Conservation (phyloP, 768 basidiomycete genomes). For the Boletus subcaerulescens region DNA sequence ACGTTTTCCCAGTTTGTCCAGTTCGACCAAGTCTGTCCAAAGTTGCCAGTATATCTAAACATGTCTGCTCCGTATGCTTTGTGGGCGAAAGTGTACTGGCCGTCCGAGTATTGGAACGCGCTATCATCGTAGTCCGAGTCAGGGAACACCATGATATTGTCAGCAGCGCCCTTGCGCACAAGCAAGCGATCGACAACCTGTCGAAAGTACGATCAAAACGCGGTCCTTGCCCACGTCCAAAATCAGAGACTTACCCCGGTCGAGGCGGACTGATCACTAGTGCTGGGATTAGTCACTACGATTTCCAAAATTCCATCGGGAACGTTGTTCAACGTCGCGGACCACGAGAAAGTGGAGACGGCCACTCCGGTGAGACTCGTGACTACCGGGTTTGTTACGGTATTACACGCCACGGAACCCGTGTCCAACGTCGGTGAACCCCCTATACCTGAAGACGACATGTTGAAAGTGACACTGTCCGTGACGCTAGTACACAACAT, state of each 20-base stretch:
- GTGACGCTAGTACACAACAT: slow-evolving; percentile 79
- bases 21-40: slow-evolving; percentile 76
- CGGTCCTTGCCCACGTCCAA: background rate
- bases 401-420: slow-evolving; percentile 43
- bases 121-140: slow-evolving; percentile 69
- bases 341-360: slow-evolving; percentile 68
- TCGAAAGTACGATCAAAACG: slow-evolving; percentile 4
- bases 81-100: slow-evolving; percentile 76
- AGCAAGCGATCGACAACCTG: slow-evolving; percentile 74
- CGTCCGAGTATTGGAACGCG: slow-evolving; percentile 55
- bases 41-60: slow-evolving; percentile 86
- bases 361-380: slow-evolving; percentile 52
- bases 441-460: slow-evolving; percentile 66
- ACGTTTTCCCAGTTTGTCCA: slow-evolving; percentile 80
- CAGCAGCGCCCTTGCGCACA: slow-evolving; percentile 69
- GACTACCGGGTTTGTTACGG: slow-evolving; percentile 47
- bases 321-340: slow-evolving; percentile 67
- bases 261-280: slow-evolving; percentile 37
- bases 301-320: slow-evolving; percentile 83
- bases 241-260: slow-evolving; percentile 51
- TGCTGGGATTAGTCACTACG: slow-evolving; percentile 54
- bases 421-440: slow-evolving; percentile 51
- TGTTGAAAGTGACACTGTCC: slow-evolving; percentile 57
- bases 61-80: slow-evolving; percentile 82
- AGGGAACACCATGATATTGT: slow-evolving; percentile 88